A percentile compares a stretch with the other conserved stretches of the same genome.
Evolutionary conservation across 2,329 filamentous ascomycete genomes (phyloP).

Genomic region (Hypoxylon sp.): DNA sequence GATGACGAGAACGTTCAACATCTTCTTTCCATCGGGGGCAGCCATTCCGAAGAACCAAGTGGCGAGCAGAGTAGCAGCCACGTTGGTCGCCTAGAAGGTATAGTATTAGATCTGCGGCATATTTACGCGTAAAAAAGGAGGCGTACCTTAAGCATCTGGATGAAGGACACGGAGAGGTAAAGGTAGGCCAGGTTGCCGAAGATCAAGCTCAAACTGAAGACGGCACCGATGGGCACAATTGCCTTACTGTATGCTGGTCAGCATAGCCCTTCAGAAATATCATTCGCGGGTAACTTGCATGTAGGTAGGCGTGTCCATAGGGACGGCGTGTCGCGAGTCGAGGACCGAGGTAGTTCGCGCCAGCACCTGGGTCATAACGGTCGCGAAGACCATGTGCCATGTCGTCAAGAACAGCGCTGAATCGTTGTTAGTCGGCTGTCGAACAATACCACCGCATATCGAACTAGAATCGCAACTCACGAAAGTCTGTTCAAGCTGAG

Average conservation of each 20-base stretch:
- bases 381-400: constrained; percentile 4
- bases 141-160: constrained; percentile 5
- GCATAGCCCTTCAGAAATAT: not conserved
- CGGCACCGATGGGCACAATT: not conserved
- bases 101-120: not conserved
- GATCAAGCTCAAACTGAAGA: constrained; percentile 1
- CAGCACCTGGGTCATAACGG: not conserved
- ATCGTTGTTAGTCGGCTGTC: constrained; percentile 1
- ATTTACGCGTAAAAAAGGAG: not conserved
- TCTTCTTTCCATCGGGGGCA: not conserved
- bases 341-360: not conserved
- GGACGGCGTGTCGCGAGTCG: constrained; percentile 1
- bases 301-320: constrained; percentile 1
- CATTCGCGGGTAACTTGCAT: not conserved
- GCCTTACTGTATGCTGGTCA: constrained; percentile 1
- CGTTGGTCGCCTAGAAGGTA: not conserved
- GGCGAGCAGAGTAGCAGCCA: constrained; percentile 1
- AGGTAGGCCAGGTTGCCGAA: constrained; percentile 2
- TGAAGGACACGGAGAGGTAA: not conserved
- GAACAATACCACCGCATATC: not conserved
- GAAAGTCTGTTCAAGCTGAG: not conserved
- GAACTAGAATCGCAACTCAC: not conserved
- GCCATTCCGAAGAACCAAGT: constrained; percentile 5
- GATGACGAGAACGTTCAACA: not conserved
- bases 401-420: constrained; percentile 5